Conservation (phyloP, 345 rosid genomes). For the Boechera divaricarpa region DNA sequence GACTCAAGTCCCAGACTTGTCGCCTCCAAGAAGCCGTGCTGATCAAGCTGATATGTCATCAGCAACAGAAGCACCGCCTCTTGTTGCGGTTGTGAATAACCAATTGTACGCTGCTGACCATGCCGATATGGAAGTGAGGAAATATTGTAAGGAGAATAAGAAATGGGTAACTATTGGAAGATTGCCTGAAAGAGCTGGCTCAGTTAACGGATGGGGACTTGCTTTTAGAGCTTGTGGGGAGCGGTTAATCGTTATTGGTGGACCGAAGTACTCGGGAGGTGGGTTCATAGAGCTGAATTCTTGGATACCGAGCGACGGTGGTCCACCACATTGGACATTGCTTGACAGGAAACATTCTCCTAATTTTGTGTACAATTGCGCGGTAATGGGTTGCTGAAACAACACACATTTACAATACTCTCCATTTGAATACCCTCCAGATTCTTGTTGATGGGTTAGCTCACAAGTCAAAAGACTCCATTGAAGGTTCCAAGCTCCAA, state of each 20-base stretch:
- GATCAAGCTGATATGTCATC: constrained; percentile 61
- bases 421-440: constrained; percentile 40
- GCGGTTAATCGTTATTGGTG: constrained; percentile 85
- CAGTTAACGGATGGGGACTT: constrained; percentile 96
- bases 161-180: constrained; percentile 73
- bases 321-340: constrained; percentile 81
- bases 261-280: constrained; percentile 72
- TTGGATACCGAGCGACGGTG: constrained; percentile 81
- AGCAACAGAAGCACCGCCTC: constrained; percentile 86
- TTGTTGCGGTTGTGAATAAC: constrained; percentile 83
- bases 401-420: constrained; percentile 10
- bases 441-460: constrained; percentile 36
- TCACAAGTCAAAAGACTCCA: constrained; percentile 37
- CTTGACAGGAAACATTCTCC: constrained; percentile 75
- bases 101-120: constrained; percentile 86
- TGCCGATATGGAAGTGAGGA: constrained; percentile 79
- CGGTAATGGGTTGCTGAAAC: constrained; percentile 93
- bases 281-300: constrained; percentile 85
- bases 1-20: constrained; percentile 81
- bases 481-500: constrained; percentile 39
- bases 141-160: constrained; percentile 66
- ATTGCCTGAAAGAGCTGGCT: constrained; percentile 82
- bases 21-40: constrained; percentile 63
- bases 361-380: constrained; percentile 95
- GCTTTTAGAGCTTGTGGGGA: constrained; percentile 96